Conservation (phyloP, 2,329 filamentous ascomycete genomes). For the Ceratocystis ficicola region DNA sequence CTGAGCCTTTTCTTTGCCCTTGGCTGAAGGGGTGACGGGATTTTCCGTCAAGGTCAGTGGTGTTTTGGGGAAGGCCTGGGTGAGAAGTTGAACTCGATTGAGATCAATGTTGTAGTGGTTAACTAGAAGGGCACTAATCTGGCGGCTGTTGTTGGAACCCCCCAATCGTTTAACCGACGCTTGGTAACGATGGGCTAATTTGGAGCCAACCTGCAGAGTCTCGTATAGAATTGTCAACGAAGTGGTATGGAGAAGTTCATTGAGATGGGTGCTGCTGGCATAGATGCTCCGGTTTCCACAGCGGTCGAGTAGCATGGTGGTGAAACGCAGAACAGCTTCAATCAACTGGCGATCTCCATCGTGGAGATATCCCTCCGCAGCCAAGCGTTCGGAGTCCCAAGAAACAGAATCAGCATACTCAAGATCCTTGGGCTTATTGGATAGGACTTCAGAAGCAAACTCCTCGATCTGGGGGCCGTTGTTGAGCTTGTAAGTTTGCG, state of each 20-base stretch:
- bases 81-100: slow-evolving; percentile 73
- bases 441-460: slow-evolving; percentile 55
- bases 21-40: slow-evolving; percentile 42
- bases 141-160: slow-evolving; percentile 39
- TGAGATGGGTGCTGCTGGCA: slow-evolving; percentile 80
- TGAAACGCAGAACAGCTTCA: slow-evolving; percentile 72
- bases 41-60: slow-evolving; percentile 42
- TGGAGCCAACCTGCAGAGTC: slow-evolving; percentile 68
- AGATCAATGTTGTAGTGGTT: slow-evolving; percentile 74
- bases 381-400: slow-evolving; percentile 35
- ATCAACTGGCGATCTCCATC: slow-evolving; percentile 75
- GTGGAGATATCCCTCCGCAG: slow-evolving; percentile 49
- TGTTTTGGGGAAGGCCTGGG: slow-evolving; percentile 69
- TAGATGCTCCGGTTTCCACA: slow-evolving; percentile 96
- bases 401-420: slow-evolving; percentile 33
- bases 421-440: slow-evolving; percentile 44
- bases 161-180: slow-evolving; percentile 68
- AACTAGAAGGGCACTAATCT: slow-evolving; percentile 61
- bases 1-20: slow-evolving; percentile 61
- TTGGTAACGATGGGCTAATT: slow-evolving; percentile 85
- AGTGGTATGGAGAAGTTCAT: slow-evolving; percentile 78
- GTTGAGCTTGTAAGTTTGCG: slow-evolving; percentile 64
- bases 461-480: slow-evolving; percentile 68
- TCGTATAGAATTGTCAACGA: slow-evolving; percentile 65
- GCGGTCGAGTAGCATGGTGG: slow-evolving; percentile 76